A percentile compares a stretch with the other conserved stretches of the same genome.
These are phyloP conservation scores for Starmerella riodocensis DNA, from an alignment of 805 yeast genomes.

Conservation along the genomic window DNA sequence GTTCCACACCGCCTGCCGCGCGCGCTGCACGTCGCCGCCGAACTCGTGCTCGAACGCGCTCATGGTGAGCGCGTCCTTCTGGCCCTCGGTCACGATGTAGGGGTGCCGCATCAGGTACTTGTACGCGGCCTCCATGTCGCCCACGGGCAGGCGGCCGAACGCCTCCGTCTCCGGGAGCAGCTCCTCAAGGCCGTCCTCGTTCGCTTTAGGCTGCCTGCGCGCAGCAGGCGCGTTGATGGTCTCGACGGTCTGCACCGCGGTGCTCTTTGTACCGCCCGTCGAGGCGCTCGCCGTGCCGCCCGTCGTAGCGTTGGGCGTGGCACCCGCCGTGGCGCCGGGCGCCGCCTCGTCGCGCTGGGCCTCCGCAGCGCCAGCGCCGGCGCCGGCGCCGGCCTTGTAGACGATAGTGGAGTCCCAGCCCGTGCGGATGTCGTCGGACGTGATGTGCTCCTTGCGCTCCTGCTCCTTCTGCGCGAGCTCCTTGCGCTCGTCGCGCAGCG, in stretches of 20 bases:
- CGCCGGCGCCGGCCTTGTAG: slow-evolving; percentile 47
- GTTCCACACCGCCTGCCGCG: slow-evolving; percentile 63
- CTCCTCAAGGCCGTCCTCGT: slow-evolving; percentile 23
- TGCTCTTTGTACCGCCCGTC: slow-evolving; percentile 17
- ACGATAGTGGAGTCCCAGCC: slow-evolving; percentile 81
- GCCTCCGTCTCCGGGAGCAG: slow-evolving; percentile 50
- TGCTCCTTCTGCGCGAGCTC: slow-evolving; percentile 54
- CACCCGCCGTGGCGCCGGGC: slow-evolving; percentile 6
- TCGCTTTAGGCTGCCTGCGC: slow-evolving; percentile 13
- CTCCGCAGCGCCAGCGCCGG: no score
- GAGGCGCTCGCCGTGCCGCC: neutral
- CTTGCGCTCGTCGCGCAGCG: slow-evolving; percentile 53
- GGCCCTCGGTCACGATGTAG: slow-evolving; percentile 62
- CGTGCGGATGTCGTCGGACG: slow-evolving; percentile 81
- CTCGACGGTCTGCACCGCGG: slow-evolving; percentile 24
- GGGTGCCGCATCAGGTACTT: slow-evolving; percentile 42
- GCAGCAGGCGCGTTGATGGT: slow-evolving; percentile 24
- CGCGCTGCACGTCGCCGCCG: slow-evolving; percentile 39
- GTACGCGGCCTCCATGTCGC: slow-evolving; percentile 39
- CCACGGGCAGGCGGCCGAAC: slow-evolving; percentile 45
- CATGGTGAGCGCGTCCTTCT: slow-evolving; percentile 87
- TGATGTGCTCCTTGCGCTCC: slow-evolving; percentile 63
- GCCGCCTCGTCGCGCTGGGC: slow-evolving; percentile 27
- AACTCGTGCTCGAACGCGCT: slow-evolving; percentile 77
- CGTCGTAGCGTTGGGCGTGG: slow-evolving; percentile 25